Base-by-base conservation (phyloP, 2,329 filamentous ascomycete genomes). In the Exophiala sp. region DNA sequence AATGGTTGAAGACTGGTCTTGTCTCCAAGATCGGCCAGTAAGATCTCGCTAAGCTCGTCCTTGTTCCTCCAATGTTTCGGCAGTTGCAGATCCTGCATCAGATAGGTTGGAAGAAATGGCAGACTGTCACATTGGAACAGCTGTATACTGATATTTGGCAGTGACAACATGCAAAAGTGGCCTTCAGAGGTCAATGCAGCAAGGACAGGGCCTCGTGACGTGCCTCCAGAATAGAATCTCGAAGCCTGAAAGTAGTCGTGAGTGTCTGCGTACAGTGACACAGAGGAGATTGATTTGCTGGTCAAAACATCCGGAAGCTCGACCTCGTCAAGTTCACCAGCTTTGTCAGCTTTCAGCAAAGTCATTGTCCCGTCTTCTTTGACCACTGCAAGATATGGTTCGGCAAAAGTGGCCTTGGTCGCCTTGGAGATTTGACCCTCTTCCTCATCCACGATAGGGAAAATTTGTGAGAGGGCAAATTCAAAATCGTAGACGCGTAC, bases 361-460 rank as follows among this genome's bases (percentile, higher is more conserved):
- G 89, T 84, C 5, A 91, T 79, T 56, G 88, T 94, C 5, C 83
- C 84, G 68, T 99, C 91, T 60, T 96, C 90, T 52, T 90, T 82
- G 16, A 96, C 74, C 11, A 97, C 79, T 2, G 96, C 75, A 10
- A 99, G 71, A 66, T 91, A 96, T 0, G 90, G 90, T 63, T 97
- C 92, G 16, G 83, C 83, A 63, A 97, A 91, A 67, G 88, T 95
- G 35, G 89, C 87, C 65, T 84, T 87, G 42, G 91, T 75, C 39
- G 94, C 86, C 49, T 86, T 81, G 3, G 89, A 86, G 64, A 96
- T 69, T 36, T 74, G 85, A 10, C 88, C 91, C 0, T 86, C 91
- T 60, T 94, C 89, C 64, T 96, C 94, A 64, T 97, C 94, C 58
- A 89, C 82, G 81, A 97, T 90, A 1, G 91, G 90, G 46, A 96